Base-by-base conservation (phyloP, 176 grass and related monocot species). In the Paspalum notatum region DNA sequence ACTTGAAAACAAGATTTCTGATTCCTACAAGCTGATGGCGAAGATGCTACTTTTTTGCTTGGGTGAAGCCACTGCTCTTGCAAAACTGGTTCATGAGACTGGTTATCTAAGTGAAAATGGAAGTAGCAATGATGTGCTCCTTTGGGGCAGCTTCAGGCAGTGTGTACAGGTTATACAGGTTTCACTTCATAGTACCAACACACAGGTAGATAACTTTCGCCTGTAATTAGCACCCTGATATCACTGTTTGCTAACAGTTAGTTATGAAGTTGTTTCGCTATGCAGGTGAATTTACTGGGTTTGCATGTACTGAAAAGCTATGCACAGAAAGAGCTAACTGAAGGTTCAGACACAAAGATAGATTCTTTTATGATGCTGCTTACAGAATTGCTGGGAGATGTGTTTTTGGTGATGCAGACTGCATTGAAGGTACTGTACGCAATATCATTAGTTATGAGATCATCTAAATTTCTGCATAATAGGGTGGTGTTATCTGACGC, bases 1-100 rank as follows among this genome's bases (percentile, higher is more conserved):
- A 67, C 49, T 88, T 51, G 84, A 93, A n/a, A 86, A 82, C 44
- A 93, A 81, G 80, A 84, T 81, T 70, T 86, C 80, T 81, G 81
- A 95, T 64, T 91, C 84, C 22, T 89, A 80, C 82, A 95, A 87
- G 73, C 83, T 91, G 43, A 85, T 91, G 46, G 82, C 52, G 20
- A 99, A 91, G 83, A 86, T 99, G 79, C 82, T 91, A 78, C 62
- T 93, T 68, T 98, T 93, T 80, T 91, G 83, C 85, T 80, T 95
- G 44, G 79, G 82, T 80, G 96, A 95, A 92, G 59, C 58, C 41
- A 75, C 87, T 87, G n/a, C 85, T 80, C 75, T 99, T 82, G 88
- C 92, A 38, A 89, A 80, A 93, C 84, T 93, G 80, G 68, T 91
- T 91, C 78, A 86, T 80, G 85, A 90, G 67, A 83, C 75, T 66